These are phyloP conservation scores for Eugenia klotzschiana DNA, from an alignment of 441 rosid genomes.

Conservation along the genomic window DNA sequence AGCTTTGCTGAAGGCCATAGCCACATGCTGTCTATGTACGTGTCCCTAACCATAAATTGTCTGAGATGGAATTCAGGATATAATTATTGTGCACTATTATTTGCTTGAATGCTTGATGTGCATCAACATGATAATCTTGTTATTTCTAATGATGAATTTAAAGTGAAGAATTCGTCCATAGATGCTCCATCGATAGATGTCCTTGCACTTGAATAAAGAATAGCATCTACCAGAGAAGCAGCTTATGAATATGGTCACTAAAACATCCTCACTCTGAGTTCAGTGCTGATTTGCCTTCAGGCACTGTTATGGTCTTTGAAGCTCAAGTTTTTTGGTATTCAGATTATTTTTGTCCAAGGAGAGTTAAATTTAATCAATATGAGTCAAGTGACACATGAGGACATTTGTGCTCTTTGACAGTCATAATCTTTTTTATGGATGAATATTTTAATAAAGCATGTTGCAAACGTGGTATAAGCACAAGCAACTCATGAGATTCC, in stretches of 20 bases:
- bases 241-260: background rate
- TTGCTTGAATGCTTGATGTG: background rate
- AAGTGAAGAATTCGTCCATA: background rate
- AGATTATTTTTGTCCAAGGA: background rate
- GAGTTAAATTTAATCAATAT: background rate
- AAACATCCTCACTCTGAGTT: background rate
- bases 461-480: background rate
- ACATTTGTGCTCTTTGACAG: background rate
- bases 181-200: background rate
- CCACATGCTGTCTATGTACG: slow-evolving; percentile 65
- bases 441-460: background rate
- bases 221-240: background rate
- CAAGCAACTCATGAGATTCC: background rate
- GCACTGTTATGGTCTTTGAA: background rate
- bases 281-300: background rate
- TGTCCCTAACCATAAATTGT: background rate
- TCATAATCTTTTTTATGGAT: background rate
- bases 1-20: slow-evolving; percentile 42
- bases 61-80: background rate
- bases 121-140: background rate
- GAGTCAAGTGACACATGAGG: background rate
- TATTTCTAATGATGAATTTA: background rate
- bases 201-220: background rate
- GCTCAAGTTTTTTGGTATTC: background rate
- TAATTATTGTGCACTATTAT: background rate